These are phyloP conservation scores for Fallopia convolvulus DNA, from an alignment of 148 eudicot genomes.

Conservation along the genomic window DNA sequence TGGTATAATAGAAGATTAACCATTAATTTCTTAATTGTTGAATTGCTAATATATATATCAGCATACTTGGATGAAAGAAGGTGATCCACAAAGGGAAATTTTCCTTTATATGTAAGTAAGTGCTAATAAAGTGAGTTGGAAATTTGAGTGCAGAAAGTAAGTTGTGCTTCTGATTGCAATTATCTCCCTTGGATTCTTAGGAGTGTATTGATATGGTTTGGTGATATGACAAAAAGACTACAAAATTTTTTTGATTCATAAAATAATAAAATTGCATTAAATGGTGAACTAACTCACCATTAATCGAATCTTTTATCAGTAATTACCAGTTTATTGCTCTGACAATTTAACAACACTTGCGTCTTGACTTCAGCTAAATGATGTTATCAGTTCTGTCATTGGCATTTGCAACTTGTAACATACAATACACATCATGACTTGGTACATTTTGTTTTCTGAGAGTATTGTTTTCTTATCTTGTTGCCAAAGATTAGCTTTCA, in stretches of 20 bases:
- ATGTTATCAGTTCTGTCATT: constrained; percentile 1
- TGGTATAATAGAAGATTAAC: background rate
- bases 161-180: too few species aligned
- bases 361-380: background rate
- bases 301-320: background rate
- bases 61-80: background rate
- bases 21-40: background rate
- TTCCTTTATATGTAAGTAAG: background rate
- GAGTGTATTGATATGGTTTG: too few species aligned
- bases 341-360: background rate
- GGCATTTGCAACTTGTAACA: constrained; percentile 3
- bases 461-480: constrained; percentile 3
- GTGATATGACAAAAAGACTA: too few species aligned
- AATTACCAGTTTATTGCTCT: background rate
- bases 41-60: too few species aligned
- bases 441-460: background rate
- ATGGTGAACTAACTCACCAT: background rate
- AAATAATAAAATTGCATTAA: background rate
- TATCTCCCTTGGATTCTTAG: too few species aligned
- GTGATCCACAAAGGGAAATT: background rate
- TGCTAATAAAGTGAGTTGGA: too few species aligned
- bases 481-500: background rate
- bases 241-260: background rate
- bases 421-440: background rate
- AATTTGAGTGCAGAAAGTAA: too few species aligned